Conservation (phyloP, 352 stramenopile genomes). For the Pythium apleroticum region DNA sequence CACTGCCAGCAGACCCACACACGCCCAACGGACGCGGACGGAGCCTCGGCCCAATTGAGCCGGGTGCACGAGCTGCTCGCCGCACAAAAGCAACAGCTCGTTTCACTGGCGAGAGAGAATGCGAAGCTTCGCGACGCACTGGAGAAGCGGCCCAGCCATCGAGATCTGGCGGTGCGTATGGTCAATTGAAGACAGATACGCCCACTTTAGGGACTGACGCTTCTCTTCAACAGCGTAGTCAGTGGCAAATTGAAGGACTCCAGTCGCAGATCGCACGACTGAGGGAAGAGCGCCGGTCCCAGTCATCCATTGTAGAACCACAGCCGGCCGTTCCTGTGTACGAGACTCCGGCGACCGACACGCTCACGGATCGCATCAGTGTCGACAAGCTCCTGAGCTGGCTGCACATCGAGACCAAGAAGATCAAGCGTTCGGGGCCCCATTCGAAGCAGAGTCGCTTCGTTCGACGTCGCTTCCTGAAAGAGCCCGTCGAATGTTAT, state of each 20-base stretch:
- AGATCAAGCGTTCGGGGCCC: background rate
- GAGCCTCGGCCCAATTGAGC: background rate
- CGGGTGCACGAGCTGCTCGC: constrained; percentile 16
- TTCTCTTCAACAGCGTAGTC: constrained; percentile 13
- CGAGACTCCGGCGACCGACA: constrained; percentile 13
- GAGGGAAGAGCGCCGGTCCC: constrained; percentile 8
- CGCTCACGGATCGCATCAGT: constrained; percentile 30
- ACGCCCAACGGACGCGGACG: background rate
- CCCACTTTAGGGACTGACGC: no score
- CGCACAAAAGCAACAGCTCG: constrained; percentile 20
- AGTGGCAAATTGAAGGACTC: constrained; percentile 26
- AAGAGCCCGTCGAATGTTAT: constrained; percentile 32
- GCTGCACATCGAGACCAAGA: constrained; percentile 33
- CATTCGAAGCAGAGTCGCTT: constrained; percentile 10
- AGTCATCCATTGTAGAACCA: background rate
- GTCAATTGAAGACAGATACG: no score
- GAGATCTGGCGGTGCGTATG: constrained; percentile 25
- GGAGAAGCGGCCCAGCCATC: constrained; percentile 17
- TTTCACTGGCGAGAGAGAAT: constrained; percentile 26
- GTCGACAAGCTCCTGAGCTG: constrained; percentile 34
- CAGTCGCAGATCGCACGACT: constrained; percentile 9
- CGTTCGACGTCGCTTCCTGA: constrained; percentile 20
- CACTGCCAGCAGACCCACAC: constrained; percentile 8
- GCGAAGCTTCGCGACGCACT: constrained; percentile 31
- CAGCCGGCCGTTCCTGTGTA: constrained; percentile 8